phyloP scores from a whole-genome alignment of 768 basidiomycete genomes.

The Hygrocybe coccinea region DNA sequence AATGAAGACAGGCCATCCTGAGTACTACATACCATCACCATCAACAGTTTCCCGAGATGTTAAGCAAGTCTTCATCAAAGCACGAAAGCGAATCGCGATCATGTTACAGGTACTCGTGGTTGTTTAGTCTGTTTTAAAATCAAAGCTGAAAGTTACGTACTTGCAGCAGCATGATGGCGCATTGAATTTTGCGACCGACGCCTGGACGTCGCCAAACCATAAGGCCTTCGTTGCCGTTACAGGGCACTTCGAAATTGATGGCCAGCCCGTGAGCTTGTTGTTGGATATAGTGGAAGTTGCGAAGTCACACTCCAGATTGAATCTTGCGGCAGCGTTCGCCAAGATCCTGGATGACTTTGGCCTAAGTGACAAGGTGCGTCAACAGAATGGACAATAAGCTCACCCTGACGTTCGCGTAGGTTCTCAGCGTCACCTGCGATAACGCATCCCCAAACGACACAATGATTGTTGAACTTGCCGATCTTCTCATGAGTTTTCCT shows the following conservation, averaged over 20 bases:
- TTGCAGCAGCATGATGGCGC: conserved; percentile 27
- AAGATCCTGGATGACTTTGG: conserved; percentile 33
- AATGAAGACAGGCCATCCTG: conserved; percentile 34
- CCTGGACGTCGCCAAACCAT: conserved; percentile 15
- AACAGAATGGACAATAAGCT: neutral
- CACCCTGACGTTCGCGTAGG: conserved; percentile 13
- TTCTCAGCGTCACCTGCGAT: conserved; percentile 33
- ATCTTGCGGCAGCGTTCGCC: conserved; percentile 33
- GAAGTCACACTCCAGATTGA: conserved; percentile 30
- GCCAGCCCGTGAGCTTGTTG: conserved; percentile 21
- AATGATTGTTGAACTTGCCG: conserved; percentile 29
- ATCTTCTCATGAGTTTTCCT: conserved; percentile 17
- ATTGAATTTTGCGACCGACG: conserved; percentile 26
- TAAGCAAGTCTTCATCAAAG: conserved; percentile 23
- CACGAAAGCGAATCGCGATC: conserved; percentile 20
- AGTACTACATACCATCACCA: conserved; percentile 30
- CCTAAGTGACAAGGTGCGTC: conserved; percentile 31
- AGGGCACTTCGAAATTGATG: conserved; percentile 32
- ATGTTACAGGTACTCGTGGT: conserved; percentile 24
- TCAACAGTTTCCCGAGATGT: conserved; percentile 30
- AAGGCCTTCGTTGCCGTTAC: conserved; percentile 14
- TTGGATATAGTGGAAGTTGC: conserved; percentile 39
- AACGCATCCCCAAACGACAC: conserved; percentile 35
- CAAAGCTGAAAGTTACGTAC: neutral
- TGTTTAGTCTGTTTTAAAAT: neutral